A percentile compares a stretch with the other conserved stretches of the same genome.
Evolutionary conservation across 108 stramenopile species (phyloP).

Genomic region (Pseudonitzschia pungens): DNA sequence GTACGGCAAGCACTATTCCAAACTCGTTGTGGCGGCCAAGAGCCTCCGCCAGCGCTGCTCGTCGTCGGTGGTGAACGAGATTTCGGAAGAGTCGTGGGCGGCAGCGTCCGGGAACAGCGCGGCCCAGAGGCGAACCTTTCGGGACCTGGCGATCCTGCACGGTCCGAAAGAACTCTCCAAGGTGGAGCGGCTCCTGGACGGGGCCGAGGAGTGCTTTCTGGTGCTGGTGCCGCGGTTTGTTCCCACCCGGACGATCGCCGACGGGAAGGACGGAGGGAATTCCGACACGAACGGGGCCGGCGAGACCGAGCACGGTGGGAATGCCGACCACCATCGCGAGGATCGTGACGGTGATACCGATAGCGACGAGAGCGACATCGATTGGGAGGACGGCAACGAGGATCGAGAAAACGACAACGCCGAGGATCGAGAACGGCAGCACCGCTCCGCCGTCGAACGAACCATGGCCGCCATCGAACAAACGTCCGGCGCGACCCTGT

Average conservation of each 20-base stretch:
- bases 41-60: slow-evolving; percentile 27
- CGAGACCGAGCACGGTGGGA: no score
- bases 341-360: neutral
- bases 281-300: no score
- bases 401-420: slow-evolving; percentile 2
- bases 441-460: slow-evolving; percentile 41
- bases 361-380: slow-evolving; percentile 22
- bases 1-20: slow-evolving; percentile 33
- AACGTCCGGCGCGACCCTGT: slow-evolving; percentile 13
- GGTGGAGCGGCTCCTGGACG: slow-evolving; percentile 28
- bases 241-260: neutral
- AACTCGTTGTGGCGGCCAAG: slow-evolving; percentile 27
- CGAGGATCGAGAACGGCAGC: neutral
- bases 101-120: slow-evolving; percentile 17
- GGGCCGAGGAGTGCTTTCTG: slow-evolving; percentile 32
- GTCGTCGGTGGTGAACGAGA: neutral
- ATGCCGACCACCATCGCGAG: neutral
- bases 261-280: neutral
- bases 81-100: neutral
- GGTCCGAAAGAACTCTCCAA: slow-evolving; percentile 26
- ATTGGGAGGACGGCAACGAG: slow-evolving; percentile 52
- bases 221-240: slow-evolving; percentile 49
- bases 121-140: slow-evolving; percentile 16
- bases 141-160: slow-evolving; percentile 44
- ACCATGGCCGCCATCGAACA: slow-evolving; percentile 46